Conservation (phyloP, 805 yeast genomes). For the Scheffersomyces ergatensis region DNA sequence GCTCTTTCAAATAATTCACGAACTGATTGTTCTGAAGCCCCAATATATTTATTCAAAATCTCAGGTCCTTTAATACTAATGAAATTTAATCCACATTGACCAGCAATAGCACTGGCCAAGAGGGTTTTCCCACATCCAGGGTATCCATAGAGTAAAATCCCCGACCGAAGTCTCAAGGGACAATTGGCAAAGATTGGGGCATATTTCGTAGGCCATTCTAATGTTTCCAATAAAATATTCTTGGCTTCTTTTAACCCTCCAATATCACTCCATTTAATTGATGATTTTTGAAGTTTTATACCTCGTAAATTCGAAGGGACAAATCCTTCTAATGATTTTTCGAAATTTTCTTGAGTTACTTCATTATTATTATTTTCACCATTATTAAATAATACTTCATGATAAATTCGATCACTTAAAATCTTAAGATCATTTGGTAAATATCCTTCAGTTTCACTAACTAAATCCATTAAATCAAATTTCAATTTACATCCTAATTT, state of each 20-base stretch:
- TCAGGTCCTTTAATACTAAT: conserved; percentile 96
- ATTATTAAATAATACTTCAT: conserved; percentile 38
- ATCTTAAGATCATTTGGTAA: conserved; percentile 78
- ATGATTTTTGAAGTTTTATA: conserved; percentile 77
- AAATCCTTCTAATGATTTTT: conserved; percentile 61
- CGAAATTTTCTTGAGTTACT: conserved; percentile 39
- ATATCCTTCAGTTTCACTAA: conserved; percentile 82
- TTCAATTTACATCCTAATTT: conserved; percentile 30
- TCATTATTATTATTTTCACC: conserved; percentile 9
- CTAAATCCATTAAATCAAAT: conserved; percentile 43
- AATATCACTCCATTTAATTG: conserved; percentile 78
- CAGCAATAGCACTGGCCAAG: conserved; percentile 89
- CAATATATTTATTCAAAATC: conserved; percentile 89
- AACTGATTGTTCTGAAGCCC: conserved; percentile 94
- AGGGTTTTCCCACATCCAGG: conserved; percentile 98
- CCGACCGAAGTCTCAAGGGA: conserved; percentile 85
- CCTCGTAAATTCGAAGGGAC: conserved; percentile 84
- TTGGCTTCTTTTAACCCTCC: conserved; percentile 86
- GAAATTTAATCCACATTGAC: conserved; percentile 90
- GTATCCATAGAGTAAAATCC: conserved; percentile 86
- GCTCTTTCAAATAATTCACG: conserved; percentile 93
- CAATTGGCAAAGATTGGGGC: conserved; percentile 92
- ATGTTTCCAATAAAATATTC: conserved; percentile 71
- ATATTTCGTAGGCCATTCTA: conserved; percentile 96
- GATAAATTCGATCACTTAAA: conserved; percentile 66